A percentile compares a stretch with the other conserved stretches of the same genome.
Conservation (phyloP, 2,329 filamentous ascomycete genomes). For the Alternaria ethzedia region DNA sequence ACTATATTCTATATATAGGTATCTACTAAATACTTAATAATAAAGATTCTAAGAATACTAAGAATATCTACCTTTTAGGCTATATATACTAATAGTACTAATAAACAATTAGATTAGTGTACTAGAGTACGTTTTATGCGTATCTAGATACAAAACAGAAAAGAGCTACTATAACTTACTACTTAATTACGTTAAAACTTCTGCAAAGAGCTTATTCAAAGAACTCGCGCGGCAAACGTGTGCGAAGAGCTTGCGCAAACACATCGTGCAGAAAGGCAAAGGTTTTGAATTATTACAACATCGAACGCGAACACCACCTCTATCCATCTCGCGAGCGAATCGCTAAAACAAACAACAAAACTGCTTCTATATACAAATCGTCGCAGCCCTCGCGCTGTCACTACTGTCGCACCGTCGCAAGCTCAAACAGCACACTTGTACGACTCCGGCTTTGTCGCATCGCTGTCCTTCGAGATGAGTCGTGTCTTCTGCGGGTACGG, state of each 20-base stretch:
- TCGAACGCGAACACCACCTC: neutral
- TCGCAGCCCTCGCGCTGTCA: neutral
- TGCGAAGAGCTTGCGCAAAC: neutral
- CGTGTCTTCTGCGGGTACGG: slow-evolving; percentile 21
- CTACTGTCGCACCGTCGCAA: neutral
- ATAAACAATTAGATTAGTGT: too few species aligned
- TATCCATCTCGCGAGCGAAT: neutral
- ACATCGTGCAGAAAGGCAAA: neutral
- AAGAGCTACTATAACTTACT: too few species aligned
- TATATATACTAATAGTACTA: too few species aligned
- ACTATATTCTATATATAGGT: too few species aligned
- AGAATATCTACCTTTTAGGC: too few species aligned
- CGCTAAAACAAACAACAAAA: neutral
- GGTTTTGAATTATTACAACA: neutral
- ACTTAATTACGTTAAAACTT: too few species aligned
- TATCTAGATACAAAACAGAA: too few species aligned
- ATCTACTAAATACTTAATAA: too few species aligned
- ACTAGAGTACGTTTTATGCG: too few species aligned
- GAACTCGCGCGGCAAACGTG: neutral
- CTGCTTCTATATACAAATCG: neutral
- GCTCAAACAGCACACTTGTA: slow-evolving; percentile 5
- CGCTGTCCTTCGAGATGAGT: slow-evolving; percentile 6
- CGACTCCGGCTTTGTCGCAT: slow-evolving; percentile 12
- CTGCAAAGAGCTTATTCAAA: too few species aligned
- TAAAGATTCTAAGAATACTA: too few species aligned